A percentile compares a stretch with the other conserved stretches of the same genome.
Evolutionary conservation across 129 eudicot species (phyloP).

Genomic region (Artemisia annua): DNA sequence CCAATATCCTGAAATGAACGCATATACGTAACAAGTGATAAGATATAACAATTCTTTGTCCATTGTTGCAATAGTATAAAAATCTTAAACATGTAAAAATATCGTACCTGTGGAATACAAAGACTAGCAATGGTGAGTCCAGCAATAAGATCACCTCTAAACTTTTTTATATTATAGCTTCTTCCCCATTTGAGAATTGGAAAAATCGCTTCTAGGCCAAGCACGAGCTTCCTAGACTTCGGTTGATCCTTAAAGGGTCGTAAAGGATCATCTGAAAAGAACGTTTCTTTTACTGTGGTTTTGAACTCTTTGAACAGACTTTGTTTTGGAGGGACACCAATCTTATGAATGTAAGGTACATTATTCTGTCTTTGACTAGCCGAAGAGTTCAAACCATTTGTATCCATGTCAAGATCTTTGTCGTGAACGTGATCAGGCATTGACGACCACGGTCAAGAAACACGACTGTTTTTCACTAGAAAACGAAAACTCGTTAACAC

Average conservation of each 20-base stretch:
- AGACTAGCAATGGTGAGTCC: constrained; percentile 90
- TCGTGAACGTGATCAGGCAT: constrained; percentile 24
- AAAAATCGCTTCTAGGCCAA: constrained; percentile 68
- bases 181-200: constrained; percentile 86
- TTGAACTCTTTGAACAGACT: constrained; percentile 54
- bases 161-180: constrained; percentile 51
- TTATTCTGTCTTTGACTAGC: constrained; percentile 19
- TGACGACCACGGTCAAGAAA: constrained; percentile 8
- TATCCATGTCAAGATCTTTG: constrained; percentile 38
- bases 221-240: constrained; percentile 47
- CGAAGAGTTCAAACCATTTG: constrained; percentile 32
- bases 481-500: neutral
- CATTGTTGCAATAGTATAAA: neutral
- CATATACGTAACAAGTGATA: neutral
- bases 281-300: constrained; percentile 59
- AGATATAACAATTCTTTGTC: neutral
- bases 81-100: neutral
- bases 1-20: constrained; percentile 71
- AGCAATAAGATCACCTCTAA: constrained; percentile 77
- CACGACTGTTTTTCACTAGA: constrained; percentile 19
- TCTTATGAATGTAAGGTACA: constrained; percentile 58
- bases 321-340: constrained; percentile 80
- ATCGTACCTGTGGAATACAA: constrained; percentile 80
- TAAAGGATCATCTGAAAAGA: constrained; percentile 79
- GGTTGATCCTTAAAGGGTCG: constrained; percentile 78